These are phyloP conservation scores for Gracilaria domingensis DNA, from an alignment of 23 red algal genomes.

Conservation along the genomic window DNA sequence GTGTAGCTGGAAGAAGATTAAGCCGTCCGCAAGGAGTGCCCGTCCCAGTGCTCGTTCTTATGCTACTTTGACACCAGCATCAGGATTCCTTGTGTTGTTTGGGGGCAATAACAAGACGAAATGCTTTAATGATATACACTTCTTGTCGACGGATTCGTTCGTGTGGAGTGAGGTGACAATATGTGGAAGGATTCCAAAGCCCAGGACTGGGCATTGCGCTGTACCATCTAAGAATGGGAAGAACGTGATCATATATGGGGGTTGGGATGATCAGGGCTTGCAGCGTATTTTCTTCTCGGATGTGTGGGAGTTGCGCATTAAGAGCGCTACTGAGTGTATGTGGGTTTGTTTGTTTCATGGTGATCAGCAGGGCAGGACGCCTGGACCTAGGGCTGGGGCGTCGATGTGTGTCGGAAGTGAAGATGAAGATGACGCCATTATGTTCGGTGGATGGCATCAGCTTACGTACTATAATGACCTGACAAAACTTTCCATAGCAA, in stretches of 20 bases:
- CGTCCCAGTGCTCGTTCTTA: slow-evolving; percentile 53
- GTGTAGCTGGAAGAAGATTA: slow-evolving; percentile 59
- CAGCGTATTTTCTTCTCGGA: slow-evolving; percentile 65
- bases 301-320: slow-evolving; percentile 58
- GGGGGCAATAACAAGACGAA: slow-evolving; percentile 67
- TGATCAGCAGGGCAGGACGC: slow-evolving; percentile 15
- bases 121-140: slow-evolving; percentile 59
- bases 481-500: slow-evolving; percentile 37
- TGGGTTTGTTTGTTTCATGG: slow-evolving; percentile 56
- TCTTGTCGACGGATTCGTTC: slow-evolving; percentile 19
- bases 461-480: slow-evolving; percentile 49
- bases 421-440: slow-evolving; percentile 13
- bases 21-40: slow-evolving; percentile 2
- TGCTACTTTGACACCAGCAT: slow-evolving; percentile 57
- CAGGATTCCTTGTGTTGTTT: slow-evolving; percentile 53
- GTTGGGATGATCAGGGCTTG: slow-evolving; percentile 73
- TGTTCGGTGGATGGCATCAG: slow-evolving; percentile 71
- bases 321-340: slow-evolving; percentile 43
- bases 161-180: slow-evolving; percentile 39
- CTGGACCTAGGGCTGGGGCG: slow-evolving; percentile 63
- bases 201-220: slow-evolving; percentile 66
- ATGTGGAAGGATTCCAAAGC: slow-evolving; percentile 40
- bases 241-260: slow-evolving; percentile 54
- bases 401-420: slow-evolving; percentile 32
- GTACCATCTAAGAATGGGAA: slow-evolving; percentile 51